Evolutionary conservation across 2,329 filamentous ascomycete genomes (phyloP).

Genomic region (Raffaelea ambrosiae): DNA sequence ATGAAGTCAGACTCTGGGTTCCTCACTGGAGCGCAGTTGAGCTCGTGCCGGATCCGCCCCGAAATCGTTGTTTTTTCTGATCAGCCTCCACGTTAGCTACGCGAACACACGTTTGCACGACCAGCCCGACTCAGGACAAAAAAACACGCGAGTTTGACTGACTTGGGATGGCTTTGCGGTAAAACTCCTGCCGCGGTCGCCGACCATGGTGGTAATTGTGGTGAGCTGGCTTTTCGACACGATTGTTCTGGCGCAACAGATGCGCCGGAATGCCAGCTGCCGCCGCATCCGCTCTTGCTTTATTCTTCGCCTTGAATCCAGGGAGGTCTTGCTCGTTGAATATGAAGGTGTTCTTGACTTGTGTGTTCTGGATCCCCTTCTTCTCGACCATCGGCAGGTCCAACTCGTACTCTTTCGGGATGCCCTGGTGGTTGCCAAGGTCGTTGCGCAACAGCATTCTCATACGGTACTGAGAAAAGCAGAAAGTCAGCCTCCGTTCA

Average conservation of each 20-base stretch:
- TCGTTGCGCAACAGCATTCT: slow-evolving; percentile 62
- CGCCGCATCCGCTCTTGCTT: slow-evolving; percentile 44
- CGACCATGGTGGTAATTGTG: slow-evolving; percentile 9
- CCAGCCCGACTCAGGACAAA: no score
- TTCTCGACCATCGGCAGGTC: slow-evolving; percentile 50
- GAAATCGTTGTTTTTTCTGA: slow-evolving; percentile 70
- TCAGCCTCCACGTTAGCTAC: slow-evolving; percentile 11
- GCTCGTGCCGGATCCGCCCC: slow-evolving; percentile 66
- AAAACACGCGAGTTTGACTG: no score
- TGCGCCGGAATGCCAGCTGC: slow-evolving; percentile 51
- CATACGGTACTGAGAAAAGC: slow-evolving; percentile 25
- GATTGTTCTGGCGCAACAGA: slow-evolving; percentile 36
- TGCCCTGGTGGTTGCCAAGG: slow-evolving; percentile 56
- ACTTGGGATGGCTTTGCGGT: slow-evolving; percentile 68
- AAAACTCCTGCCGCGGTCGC: slow-evolving; percentile 41
- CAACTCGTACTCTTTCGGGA: slow-evolving; percentile 86
- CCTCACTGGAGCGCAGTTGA: slow-evolving; percentile 64
- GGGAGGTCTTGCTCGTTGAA: slow-evolving; percentile 92
- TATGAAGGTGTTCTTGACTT: slow-evolving; percentile 78
- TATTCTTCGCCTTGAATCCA: slow-evolving; percentile 57
- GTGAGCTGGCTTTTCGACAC: slow-evolving; percentile 34
- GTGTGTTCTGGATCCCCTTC: slow-evolving; percentile 24
- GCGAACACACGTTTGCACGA: no score
- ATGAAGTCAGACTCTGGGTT: slow-evolving; percentile 61
- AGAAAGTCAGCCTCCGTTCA: neutral